Evolutionary conservation across 805 yeast species (phyloP).

Genomic region (Wickerhamia fluorescens): DNA sequence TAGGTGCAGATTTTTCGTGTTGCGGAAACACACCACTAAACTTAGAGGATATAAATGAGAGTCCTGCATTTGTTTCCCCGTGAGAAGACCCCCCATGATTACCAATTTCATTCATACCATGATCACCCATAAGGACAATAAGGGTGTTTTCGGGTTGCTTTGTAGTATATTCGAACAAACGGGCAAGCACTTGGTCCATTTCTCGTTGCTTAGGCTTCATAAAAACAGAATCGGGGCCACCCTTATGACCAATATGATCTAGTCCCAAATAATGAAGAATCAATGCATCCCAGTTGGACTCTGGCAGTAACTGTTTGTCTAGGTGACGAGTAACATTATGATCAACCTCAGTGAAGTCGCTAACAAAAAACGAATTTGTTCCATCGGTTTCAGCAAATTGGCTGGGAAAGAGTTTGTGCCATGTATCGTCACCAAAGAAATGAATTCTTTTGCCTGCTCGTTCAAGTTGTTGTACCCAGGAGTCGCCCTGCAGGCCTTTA

Average conservation of each 20-base stretch:
- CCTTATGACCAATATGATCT: slow-evolving; percentile 97
- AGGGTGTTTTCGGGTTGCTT: slow-evolving; percentile 39
- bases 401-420: slow-evolving; percentile 83
- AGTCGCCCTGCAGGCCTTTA: slow-evolving; percentile 56
- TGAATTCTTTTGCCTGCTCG: slow-evolving; percentile 43
- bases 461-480: slow-evolving; percentile 73
- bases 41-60: slow-evolving; percentile 61
- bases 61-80: slow-evolving; percentile 88
- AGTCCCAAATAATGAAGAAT: slow-evolving; percentile 88
- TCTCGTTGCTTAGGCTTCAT: slow-evolving; percentile 82
- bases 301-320: slow-evolving; percentile 42
- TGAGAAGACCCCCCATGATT: slow-evolving; percentile 94
- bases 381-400: slow-evolving; percentile 69
- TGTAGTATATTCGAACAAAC: slow-evolving; percentile 35
- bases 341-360: slow-evolving; percentile 93
- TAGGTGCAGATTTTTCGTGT: slow-evolving; percentile 25
- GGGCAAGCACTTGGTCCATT: slow-evolving; percentile 65
- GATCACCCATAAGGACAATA: slow-evolving; percentile 81
- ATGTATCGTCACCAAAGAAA: slow-evolving; percentile 96
- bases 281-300: slow-evolving; percentile 68
- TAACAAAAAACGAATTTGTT: slow-evolving; percentile 88
- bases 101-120: slow-evolving; percentile 93
- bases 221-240: slow-evolving; percentile 75
- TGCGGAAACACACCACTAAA: slow-evolving; percentile 19
- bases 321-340: slow-evolving; percentile 87